Evolutionary conservation across 768 basidiomycete species (phyloP).

Genomic region (Piloderma croceum): DNA sequence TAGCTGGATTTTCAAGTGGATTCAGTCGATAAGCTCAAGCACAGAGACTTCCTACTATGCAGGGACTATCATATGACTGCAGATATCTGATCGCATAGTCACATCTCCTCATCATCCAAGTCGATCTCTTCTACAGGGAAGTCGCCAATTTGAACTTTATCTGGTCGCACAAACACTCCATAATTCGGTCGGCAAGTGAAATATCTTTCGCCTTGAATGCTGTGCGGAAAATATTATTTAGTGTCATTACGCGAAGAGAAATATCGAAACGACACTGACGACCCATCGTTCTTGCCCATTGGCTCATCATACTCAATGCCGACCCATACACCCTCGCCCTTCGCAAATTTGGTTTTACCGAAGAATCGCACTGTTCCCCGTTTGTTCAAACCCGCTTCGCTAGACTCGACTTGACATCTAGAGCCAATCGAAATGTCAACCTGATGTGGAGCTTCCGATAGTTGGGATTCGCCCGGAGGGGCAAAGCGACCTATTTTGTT

Average conservation of each 20-base stretch:
- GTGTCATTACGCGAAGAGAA: slow-evolving; percentile 2
- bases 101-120: slow-evolving; percentile 76
- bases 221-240: slow-evolving; percentile 24
- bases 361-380: slow-evolving; percentile 85
- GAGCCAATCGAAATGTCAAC: slow-evolving; percentile 61
- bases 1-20: too few relatives aligned
- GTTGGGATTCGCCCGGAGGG: slow-evolving; percentile 35
- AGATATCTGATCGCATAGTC: too few relatives aligned
- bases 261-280: slow-evolving; percentile 47
- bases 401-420: slow-evolving; percentile 77
- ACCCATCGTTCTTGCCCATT: slow-evolving; percentile 91
- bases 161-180: slow-evolving; percentile 83
- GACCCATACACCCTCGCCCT: slow-evolving; percentile 67
- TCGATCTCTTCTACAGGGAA: slow-evolving; percentile 80
- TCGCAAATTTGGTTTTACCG: slow-evolving; percentile 72
- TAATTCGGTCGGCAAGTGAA: slow-evolving; percentile 73
- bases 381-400: slow-evolving; percentile 63
- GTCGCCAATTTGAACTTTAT: slow-evolving; percentile 77
- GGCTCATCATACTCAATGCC: slow-evolving; percentile 96
- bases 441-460: slow-evolving; percentile 19
- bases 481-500: slow-evolving; percentile 89
- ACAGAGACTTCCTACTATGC: too few relatives aligned
- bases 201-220: slow-evolving; percentile 81
- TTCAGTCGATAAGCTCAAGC: too few relatives aligned
- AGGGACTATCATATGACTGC: too few relatives aligned